Conservation (phyloP, 2,329 filamentous ascomycete genomes). For the Xylariales sp. region DNA sequence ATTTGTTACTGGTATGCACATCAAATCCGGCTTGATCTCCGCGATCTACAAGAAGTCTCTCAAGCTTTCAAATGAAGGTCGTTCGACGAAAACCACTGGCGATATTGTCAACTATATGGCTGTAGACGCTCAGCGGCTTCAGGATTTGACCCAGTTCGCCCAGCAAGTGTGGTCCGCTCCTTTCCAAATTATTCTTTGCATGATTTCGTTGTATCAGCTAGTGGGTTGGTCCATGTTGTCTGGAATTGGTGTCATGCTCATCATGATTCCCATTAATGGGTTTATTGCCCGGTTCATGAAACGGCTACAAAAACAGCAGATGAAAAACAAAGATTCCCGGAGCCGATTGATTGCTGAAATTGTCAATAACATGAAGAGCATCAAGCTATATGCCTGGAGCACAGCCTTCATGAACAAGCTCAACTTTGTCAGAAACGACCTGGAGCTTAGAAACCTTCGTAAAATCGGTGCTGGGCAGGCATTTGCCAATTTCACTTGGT, state of each 20-base stretch:
- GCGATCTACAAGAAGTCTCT: constrained; percentile 94
- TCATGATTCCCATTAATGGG: constrained; percentile 97
- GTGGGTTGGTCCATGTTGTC: constrained; percentile 96
- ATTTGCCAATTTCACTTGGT: constrained; percentile 98
- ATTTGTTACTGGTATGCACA: constrained; percentile 96
- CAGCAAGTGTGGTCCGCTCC: constrained; percentile 97
- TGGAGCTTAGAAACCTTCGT: constrained; percentile 92
- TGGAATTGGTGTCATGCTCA: constrained; percentile 91
- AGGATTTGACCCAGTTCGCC: constrained; percentile 94
- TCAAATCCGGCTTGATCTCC: constrained; percentile 90
- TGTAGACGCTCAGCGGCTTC: constrained; percentile 93
- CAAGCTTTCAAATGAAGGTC: constrained; percentile 90
- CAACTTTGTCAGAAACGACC: constrained; percentile 94
- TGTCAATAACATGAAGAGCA: constrained; percentile 99
- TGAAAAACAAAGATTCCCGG: constrained; percentile 98
- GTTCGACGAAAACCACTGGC: constrained; percentile 88
- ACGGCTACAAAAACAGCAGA: constrained; percentile 91
- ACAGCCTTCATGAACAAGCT: constrained; percentile 97
- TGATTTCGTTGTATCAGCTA: constrained; percentile 95
- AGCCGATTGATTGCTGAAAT: constrained; percentile 97
- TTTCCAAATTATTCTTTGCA: constrained; percentile 95
- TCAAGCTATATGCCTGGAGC: constrained; percentile 98
- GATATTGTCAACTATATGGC: constrained; percentile 99
- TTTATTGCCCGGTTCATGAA: constrained; percentile 94
- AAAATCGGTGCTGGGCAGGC: constrained; percentile 96